phyloP scores from a whole-genome alignment of 805 yeast species.

The Candida taoyuanica region DNA sequence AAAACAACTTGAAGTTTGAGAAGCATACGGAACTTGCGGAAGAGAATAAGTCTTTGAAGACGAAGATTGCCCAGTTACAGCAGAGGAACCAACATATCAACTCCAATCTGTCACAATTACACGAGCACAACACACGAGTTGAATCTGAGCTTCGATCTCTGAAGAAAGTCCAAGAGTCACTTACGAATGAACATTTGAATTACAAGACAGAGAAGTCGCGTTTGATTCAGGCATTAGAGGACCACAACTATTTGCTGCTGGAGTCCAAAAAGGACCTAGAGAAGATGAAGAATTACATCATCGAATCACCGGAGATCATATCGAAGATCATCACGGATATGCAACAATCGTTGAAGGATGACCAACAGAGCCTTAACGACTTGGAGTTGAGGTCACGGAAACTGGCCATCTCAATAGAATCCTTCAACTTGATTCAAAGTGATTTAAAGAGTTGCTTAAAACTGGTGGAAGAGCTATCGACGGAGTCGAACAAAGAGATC shows the following conservation, averaged over 20 bases:
- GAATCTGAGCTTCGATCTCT: conserved; percentile 59
- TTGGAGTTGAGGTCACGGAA: conserved; percentile 47
- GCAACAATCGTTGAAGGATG: conserved; percentile 38
- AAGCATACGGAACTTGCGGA: conserved; percentile 40
- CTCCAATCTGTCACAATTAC: conserved; percentile 37
- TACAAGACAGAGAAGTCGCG: conserved; percentile 62
- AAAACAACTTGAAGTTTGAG: conserved; percentile 47
- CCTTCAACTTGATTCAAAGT: conserved; percentile 39
- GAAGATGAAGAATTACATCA: conserved; percentile 52
- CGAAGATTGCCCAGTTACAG: conserved; percentile 33
- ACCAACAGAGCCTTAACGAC: conserved; percentile 34
- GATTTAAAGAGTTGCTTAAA: conserved; percentile 22
- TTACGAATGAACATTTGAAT: conserved; percentile 55
- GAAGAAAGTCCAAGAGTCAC: conserved; percentile 56
- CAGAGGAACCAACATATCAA: conserved; percentile 26
- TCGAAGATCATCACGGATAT: conserved; percentile 50
- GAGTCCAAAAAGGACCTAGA: conserved; percentile 58
- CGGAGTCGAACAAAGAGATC: conserved; percentile 18
- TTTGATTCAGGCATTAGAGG: conserved; percentile 55
- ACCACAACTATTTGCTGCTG: conserved; percentile 49
- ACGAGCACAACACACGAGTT: conserved; percentile 47
- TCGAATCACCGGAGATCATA: conserved; percentile 55
- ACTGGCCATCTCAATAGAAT: conserved; percentile 49
- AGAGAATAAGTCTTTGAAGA: conserved; percentile 34
- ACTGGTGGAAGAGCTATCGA: conserved; percentile 20